Evolutionary conservation across 306 rosid genomes (phyloP), one percentile per base, ranked within the genome.

Genomic region (Prunus padus): DNA sequence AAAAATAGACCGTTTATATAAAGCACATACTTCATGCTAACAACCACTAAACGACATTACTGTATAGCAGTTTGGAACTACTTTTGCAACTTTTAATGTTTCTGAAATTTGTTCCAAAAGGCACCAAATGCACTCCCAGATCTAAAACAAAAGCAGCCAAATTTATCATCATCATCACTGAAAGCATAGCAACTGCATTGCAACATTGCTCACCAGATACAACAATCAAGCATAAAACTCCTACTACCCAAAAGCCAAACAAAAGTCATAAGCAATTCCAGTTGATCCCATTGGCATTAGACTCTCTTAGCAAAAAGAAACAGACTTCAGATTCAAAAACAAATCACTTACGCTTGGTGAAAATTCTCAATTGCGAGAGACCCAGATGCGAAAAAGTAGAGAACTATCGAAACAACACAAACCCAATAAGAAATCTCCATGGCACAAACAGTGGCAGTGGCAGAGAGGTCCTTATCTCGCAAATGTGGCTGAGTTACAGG

Each of bases 321-420:
- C 66, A 54, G 16, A 57, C 73, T 20, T 69, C n/a, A 67, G 50
- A 75, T 68, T 75, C 45, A 67, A 65, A 77, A 20, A 26, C 33
- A 64, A 61, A 70, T 52, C n/a, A 90, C 95, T 89, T 65, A 94
- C 98, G 97, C 86, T 77, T 87, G 96, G 79, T 77, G 91, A 57
- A 84, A 87, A 77, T 85, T 75, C 55, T 84, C 87, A 63, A 88
- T 81, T 62, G 88, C 79, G 67, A 76, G 70, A 19, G 89, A 81
- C 74, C 87, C 76, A 72, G 86, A 79, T 49, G 87, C 84, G 55
- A 77, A 79, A 63, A 86, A 64, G 76, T 49, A 87, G 62, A 85
- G 67, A 71, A 60, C 57, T 47, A 82, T 40, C 64, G 84, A 73
- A 45, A 89, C 37, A 49, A 80, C 46, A 62, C 69, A 78, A 78